These are phyloP conservation scores for Amauroascus verrucosus DNA, from an alignment of 2,329 filamentous ascomycete genomes.

Conservation along the genomic window DNA sequence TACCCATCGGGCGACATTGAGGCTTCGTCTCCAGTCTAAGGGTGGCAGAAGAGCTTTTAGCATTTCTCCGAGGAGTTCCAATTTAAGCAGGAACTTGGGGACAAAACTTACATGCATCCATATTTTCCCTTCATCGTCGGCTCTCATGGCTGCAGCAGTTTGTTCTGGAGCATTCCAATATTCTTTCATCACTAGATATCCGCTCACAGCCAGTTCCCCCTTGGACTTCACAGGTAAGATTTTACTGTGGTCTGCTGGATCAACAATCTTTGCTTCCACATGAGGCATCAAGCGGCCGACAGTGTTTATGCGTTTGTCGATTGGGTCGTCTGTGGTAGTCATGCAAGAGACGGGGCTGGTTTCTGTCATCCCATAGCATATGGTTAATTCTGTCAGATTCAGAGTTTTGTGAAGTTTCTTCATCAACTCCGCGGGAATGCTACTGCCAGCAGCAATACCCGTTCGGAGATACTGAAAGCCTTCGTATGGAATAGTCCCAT, in stretches of 20 bases:
- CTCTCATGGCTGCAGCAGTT: conserved; percentile 59
- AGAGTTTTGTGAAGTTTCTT: conserved; percentile 55
- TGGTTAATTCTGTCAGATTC: conserved; percentile 72
- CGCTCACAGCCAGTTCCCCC: conserved; percentile 73
- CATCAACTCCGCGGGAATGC: conserved; percentile 69
- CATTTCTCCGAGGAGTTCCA: neutral
- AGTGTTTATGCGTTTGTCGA: conserved; percentile 60
- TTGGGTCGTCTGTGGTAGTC: conserved; percentile 67
- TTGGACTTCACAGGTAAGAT: conserved; percentile 55
- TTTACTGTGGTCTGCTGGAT: conserved; percentile 48
- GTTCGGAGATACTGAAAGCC: conserved; percentile 62
- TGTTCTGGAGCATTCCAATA: conserved; percentile 68
- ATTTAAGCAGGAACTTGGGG: neutral
- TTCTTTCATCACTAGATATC: conserved; percentile 82
- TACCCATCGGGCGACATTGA: conserved; percentile 74
- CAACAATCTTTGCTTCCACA: conserved; percentile 67
- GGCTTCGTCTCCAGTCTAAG: conserved; percentile 81
- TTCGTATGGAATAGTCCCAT: conserved; percentile 36
- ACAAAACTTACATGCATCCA: conserved; percentile 63
- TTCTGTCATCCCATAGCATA: conserved; percentile 96
- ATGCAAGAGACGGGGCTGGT: conserved; percentile 63
- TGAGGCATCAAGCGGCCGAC: conserved; percentile 80
- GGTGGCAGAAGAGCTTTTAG: neutral
- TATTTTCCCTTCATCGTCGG: conserved; percentile 45
- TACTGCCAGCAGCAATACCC: conserved; percentile 82